Evolutionary conservation across 768 basidiomycete genomes (phyloP), one percentile per base, ranked within the genome.

Genomic region (Rhizopogon vulgaris): DNA sequence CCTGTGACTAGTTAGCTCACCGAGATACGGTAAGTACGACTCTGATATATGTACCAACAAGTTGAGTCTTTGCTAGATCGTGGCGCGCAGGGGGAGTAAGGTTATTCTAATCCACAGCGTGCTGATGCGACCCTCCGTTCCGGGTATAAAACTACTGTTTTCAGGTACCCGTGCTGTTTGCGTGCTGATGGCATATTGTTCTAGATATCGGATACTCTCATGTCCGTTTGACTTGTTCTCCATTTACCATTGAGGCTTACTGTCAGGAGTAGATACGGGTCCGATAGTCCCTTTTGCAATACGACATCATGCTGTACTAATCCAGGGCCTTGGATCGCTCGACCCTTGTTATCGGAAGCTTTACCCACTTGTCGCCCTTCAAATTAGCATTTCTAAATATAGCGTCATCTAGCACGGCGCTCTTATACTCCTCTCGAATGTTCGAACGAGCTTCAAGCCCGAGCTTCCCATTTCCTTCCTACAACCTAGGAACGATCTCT

Each of bases 401-500:
- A 30, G 28, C 7, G 0, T 34, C 45, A 22, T 8, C 4, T 12
- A 22, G 1, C 32, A 22, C 14, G 18, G 4, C 5, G 2, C 17
- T 8, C 41, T 55, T 64, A 64, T 68, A 65, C 61, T 57, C 2
- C 50, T 24, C 12, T 41, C 27, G 39, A 10, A 37, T 9, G 4
- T 30, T 3, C 40, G 3, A 6, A 38, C 40, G 1, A 24, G 42
- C 47, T 24, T 24, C 53, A 14, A 41, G 17, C 38, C 27, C n/a
- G 24, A 27, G 27, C 43, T 18, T 41, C 48, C 54, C 56, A 39
- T 32, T 32, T 1, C 37, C 41, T 34, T 24, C 42, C 41, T 52
- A 9, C 50, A 18, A 43, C 32, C 17, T 38, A 17, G 38, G 54
- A 51, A 28, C 12, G 32, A 10, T 22, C 41, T 17, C 30, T 37